These are phyloP conservation scores for Saccharomycopsis sp. DNA, from an alignment of 805 yeast genomes.

Conservation along the genomic window DNA sequence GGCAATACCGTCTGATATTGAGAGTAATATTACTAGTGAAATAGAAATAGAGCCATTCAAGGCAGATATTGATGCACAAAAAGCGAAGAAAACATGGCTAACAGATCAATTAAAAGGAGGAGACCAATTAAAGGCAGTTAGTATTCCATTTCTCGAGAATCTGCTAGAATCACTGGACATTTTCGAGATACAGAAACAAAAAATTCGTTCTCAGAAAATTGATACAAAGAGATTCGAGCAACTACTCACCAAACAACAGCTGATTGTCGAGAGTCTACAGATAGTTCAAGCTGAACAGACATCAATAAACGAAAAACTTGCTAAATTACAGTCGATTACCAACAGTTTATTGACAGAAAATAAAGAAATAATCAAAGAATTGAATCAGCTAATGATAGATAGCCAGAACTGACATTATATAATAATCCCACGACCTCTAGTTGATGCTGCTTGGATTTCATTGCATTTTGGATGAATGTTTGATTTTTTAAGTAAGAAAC, in stretches of 20 bases:
- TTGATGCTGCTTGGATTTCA: constrained; percentile 40
- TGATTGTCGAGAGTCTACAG: background rate
- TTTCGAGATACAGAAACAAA: too few species aligned
- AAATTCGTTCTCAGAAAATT: background rate
- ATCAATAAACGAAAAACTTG: background rate
- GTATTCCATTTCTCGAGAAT: background rate
- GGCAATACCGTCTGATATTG: too few species aligned
- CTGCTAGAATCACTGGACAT: too few species aligned
- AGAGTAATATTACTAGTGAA: too few species aligned
- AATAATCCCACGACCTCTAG: constrained; percentile 78
- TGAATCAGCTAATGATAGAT: background rate
- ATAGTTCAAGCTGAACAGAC: background rate
- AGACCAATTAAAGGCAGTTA: too few species aligned
- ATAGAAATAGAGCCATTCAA: background rate
- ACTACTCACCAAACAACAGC: background rate
- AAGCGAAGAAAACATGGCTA: too few species aligned
- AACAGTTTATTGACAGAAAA: background rate
- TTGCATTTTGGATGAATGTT: constrained; percentile 62
- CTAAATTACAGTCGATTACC: background rate
- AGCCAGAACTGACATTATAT: constrained; percentile 77
- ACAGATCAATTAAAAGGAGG: too few species aligned
- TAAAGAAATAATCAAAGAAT: background rate
- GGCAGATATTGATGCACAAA: too few species aligned
- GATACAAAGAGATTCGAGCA: background rate
- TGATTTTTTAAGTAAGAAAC: constrained; percentile 56